Base-by-base conservation (phyloP, 352 stramenopile species). In the Pythium volutum region DNA sequence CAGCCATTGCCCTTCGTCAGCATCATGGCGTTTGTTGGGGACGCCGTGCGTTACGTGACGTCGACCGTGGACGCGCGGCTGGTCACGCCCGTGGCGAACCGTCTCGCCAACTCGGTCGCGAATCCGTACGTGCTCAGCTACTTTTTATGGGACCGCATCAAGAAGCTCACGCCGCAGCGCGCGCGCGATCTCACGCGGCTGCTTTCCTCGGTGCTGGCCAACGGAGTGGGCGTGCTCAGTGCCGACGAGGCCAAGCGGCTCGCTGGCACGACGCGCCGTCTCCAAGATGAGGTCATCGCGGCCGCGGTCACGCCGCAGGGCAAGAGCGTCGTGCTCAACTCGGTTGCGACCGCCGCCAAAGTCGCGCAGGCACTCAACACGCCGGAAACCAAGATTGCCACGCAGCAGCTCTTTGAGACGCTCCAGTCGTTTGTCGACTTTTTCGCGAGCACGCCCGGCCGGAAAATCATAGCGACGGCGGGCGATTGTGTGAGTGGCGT, bases 51-150 rank as follows among this genome's bases (percentile, higher is more conserved):
- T 66, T 86, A 55, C 63, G 69, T 74, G 49, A 79, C 74, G 42
- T 68, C 39, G 34, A 79, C 82, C 29, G 70, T 89, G 58, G 80
- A 89, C 55, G 76, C 73, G 49, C 71, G 67, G 14, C 65, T 89
- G 27, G 79, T 91, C 62, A 81, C 71, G 38, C 81, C 81, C 36
- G 73, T 91, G 47, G 67, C 79, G 31, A 63, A 61, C 20, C 73
- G 71, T 3, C 70, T 91, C 48, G 79, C 76, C 7, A 71, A 62
- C n/a, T 93, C 83, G n/a, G 76, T 89, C 59, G 77, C 67, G 52
- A 93, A 93, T 41, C 83, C 83, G 23, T 78, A 84, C 42, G 81
- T 93, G 46, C 70, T 89, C 53, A 93, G 79, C 63, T 83, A 81
- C 47, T 62, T 88, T 34, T 67, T 93, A 15, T 93, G 81, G 83